Conservation (phyloP, 140 eudicot species). For the Erigeron philadelphicus region DNA sequence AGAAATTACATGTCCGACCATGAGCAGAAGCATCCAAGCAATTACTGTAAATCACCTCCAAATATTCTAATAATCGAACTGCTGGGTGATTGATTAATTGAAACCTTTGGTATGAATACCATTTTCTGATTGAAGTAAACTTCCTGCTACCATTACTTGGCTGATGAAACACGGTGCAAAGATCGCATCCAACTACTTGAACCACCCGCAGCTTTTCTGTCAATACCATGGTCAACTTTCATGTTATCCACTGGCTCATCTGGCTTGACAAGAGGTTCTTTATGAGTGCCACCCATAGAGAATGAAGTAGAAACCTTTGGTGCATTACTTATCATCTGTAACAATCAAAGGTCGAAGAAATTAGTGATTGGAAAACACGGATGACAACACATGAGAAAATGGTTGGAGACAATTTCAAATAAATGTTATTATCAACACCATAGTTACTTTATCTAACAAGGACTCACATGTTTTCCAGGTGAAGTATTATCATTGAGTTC, state of each 20-base stretch:
- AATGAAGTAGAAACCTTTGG: slow-evolving; percentile 47
- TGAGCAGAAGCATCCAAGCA: slow-evolving; percentile 33
- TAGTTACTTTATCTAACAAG: neutral
- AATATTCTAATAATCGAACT: slow-evolving; percentile 10
- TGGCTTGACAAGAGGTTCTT: slow-evolving; percentile 32
- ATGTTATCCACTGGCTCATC: slow-evolving; percentile 31
- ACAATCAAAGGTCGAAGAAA: neutral
- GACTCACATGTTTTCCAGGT: slow-evolving; percentile 43
- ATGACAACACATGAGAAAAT: neutral
- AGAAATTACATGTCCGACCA: slow-evolving; percentile 37
- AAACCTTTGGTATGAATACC: slow-evolving; percentile 5
- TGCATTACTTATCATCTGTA: slow-evolving; percentile 38
- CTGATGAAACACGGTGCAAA: slow-evolving; percentile 58
- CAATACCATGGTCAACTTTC: slow-evolving; percentile 37
- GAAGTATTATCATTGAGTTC: slow-evolving; percentile 34
- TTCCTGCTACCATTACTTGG: slow-evolving; percentile 43
- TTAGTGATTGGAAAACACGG: neutral
- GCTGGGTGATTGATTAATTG: slow-evolving; percentile 17
- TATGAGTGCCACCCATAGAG: slow-evolving; percentile 40
- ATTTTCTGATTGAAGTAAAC: slow-evolving; percentile 12
- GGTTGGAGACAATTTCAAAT: neutral
- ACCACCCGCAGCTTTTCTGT: slow-evolving; percentile 31
- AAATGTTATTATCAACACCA: neutral
- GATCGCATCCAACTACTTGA: slow-evolving; percentile 73
- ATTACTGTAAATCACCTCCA: slow-evolving; percentile 28